A percentile compares a stretch with the other conserved stretches of the same genome.
Evolutionary conservation across 352 stramenopile species (phyloP).

Genomic region (Halophytophthora polymorphica): DNA sequence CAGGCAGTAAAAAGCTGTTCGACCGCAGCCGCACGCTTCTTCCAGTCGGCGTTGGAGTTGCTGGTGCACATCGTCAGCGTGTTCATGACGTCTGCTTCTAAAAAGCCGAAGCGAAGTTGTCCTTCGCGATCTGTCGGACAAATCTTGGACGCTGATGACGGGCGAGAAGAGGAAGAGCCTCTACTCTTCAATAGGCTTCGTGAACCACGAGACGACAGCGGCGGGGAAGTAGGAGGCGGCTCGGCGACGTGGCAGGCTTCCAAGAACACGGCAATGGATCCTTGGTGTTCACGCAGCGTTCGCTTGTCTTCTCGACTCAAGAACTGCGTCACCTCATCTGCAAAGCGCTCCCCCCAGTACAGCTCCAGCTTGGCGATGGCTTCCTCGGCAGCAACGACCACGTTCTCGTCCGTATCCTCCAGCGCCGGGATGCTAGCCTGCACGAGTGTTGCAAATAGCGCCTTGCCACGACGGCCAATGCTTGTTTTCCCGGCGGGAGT

Average conservation of each 20-base stretch:
- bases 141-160: conserved; percentile 20
- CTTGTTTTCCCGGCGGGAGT: conserved; percentile 10
- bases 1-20: conserved; percentile 46
- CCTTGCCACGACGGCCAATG: conserved; percentile 41
- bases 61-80: conserved; percentile 29
- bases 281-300: conserved; percentile 45
- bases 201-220: conserved; percentile 7
- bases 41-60: conserved; percentile 76
- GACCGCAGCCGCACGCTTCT: conserved; percentile 51
- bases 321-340: conserved; percentile 41
- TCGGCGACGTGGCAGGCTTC: conserved; percentile 13
- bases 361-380: conserved; percentile 57
- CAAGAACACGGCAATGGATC: conserved; percentile 52
- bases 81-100: conserved; percentile 36
- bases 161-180: conserved; percentile 1
- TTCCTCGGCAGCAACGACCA: conserved; percentile 68
- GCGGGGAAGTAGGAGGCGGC: conserved; percentile 8
- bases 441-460: conserved; percentile 49
- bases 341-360: conserved; percentile 44
- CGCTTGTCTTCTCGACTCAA: conserved; percentile 64
- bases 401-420: conserved; percentile 52
- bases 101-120: conserved; percentile 42
- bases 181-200: neutral
- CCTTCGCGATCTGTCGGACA: conserved; percentile 5
- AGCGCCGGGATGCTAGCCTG: conserved; percentile 58